phyloP scores from a whole-genome alignment of 345 rosid species.

The Eucalyptus pumila region DNA sequence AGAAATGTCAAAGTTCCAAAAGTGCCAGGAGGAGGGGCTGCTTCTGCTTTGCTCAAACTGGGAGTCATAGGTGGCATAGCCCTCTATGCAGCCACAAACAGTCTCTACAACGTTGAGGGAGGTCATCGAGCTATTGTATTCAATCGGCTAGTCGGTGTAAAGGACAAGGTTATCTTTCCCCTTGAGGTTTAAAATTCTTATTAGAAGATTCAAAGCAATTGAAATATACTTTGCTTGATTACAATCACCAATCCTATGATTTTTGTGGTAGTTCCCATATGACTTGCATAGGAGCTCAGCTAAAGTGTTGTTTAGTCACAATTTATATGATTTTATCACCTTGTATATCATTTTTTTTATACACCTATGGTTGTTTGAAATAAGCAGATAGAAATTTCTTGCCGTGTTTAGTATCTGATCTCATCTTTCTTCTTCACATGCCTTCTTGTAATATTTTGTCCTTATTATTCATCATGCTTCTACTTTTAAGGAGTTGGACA shows the following conservation, averaged over 20 bases:
- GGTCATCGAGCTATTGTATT: conserved; percentile 62
- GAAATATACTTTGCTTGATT: not conserved
- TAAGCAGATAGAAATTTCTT: not conserved
- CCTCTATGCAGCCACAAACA: conserved; percentile 44
- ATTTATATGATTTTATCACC: not conserved
- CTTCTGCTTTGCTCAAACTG: conserved; percentile 43
- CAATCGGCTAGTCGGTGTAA: conserved; percentile 36
- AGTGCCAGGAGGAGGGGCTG: conserved; percentile 60
- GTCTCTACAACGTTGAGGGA: conserved; percentile 64
- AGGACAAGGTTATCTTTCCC: not conserved
- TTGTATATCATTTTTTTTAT: not conserved
- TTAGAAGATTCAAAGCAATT: not conserved
- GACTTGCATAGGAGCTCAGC: not conserved
- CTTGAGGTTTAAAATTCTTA: not conserved
- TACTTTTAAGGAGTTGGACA: not conserved
- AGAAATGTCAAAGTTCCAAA: conserved; percentile 61
- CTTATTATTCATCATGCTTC: not conserved
- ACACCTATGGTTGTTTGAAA: not conserved
- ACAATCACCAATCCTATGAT: not conserved
- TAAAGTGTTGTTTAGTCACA: not conserved
- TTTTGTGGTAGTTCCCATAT: not conserved
- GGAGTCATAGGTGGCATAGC: conserved; percentile 62
- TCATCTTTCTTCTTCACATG: not conserved
- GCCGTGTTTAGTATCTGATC: not conserved
- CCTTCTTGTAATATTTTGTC: not conserved